Percentiles rank a stretch among this genome's conserved stretches.
Conservation (phyloP, 1,284 basidiomycete genomes). For the Trametes sp. region DNA sequence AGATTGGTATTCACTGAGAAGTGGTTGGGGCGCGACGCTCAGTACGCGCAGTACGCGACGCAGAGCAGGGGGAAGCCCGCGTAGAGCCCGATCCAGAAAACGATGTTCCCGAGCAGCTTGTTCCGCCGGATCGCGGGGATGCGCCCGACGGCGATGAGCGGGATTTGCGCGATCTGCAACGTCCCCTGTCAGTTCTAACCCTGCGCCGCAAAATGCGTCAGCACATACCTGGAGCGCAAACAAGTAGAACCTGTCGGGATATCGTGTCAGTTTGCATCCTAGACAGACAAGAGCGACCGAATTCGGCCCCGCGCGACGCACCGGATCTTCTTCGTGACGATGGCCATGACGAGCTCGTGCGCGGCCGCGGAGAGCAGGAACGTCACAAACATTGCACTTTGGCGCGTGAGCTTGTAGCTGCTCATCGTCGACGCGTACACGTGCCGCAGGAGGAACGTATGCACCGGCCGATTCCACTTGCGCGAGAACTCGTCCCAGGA, state of each 20-base stretch:
- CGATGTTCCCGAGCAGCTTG: conserved; percentile 80
- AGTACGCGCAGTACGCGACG: conserved; percentile 84
- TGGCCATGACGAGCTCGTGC: conserved; percentile 96
- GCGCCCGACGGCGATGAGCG: conserved; percentile 86
- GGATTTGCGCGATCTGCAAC: conserved; percentile 87
- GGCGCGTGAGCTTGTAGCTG: conserved; percentile 77
- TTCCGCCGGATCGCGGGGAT: conserved; percentile 81
- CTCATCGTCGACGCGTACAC: conserved; percentile 92
- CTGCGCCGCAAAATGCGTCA: neutral
- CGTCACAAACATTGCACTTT: conserved; percentile 88
- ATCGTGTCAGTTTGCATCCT: neutral
- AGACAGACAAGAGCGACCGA: neutral
- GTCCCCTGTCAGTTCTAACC: neutral
- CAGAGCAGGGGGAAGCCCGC: conserved; percentile 93
- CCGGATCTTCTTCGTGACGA: conserved; percentile 92
- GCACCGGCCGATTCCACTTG: conserved; percentile 96
- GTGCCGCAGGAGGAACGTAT: conserved; percentile 92
- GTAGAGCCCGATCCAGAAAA: conserved; percentile 94
- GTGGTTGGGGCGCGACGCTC: too few relatives aligned
- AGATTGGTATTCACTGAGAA: too few relatives aligned
- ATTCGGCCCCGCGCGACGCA: conserved; percentile 43
- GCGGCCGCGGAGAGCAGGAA: conserved; percentile 89
- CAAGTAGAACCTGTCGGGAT: conserved; percentile 68
- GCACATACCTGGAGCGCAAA: conserved; percentile 64
- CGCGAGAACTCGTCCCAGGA: conserved; percentile 97